These are phyloP conservation scores for Akanthomyces uredinophilus DNA, from an alignment of 2,329 filamentous ascomycete genomes.

Conservation along the genomic window DNA sequence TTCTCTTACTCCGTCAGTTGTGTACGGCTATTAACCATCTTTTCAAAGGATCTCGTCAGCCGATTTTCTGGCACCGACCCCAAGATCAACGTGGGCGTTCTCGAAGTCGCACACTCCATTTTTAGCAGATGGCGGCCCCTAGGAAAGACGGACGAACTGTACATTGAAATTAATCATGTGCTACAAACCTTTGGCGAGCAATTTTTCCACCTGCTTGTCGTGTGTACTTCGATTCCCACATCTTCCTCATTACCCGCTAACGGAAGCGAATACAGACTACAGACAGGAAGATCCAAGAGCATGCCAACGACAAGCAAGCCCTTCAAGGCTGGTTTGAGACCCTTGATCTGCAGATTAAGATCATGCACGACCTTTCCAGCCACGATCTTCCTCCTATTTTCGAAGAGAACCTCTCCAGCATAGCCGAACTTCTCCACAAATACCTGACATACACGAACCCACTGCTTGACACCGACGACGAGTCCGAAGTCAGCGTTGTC, in stretches of 20 bases:
- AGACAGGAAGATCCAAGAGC: slow-evolving; percentile 67
- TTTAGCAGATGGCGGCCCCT: slow-evolving; percentile 94
- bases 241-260: slow-evolving; percentile 16
- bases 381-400: slow-evolving; percentile 94
- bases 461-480: slow-evolving; percentile 78
- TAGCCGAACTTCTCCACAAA: slow-evolving; percentile 80
- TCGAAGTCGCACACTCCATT: slow-evolving; percentile 97
- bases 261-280: slow-evolving; percentile 44
- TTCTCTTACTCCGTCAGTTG: not conserved
- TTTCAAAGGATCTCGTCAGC: slow-evolving; percentile 70
- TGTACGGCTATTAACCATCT: not conserved
- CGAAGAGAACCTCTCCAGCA: slow-evolving; percentile 75
- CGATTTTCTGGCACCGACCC: slow-evolving; percentile 77
- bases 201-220: slow-evolving; percentile 74
- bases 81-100: slow-evolving; percentile 83
- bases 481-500: slow-evolving; percentile 77
- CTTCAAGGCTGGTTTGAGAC: slow-evolving; percentile 78
- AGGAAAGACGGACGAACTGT: slow-evolving; percentile 88
- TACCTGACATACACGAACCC: slow-evolving; percentile 87
- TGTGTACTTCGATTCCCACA: slow-evolving; percentile 32
- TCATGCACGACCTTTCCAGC: slow-evolving; percentile 94
- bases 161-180: slow-evolving; percentile 94
- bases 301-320: slow-evolving; percentile 67
- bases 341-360: slow-evolving; percentile 81
- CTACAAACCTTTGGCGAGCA: slow-evolving; percentile 76